Base-by-base conservation (phyloP, 345 rosid genomes). In the Citrus australasica region DNA sequence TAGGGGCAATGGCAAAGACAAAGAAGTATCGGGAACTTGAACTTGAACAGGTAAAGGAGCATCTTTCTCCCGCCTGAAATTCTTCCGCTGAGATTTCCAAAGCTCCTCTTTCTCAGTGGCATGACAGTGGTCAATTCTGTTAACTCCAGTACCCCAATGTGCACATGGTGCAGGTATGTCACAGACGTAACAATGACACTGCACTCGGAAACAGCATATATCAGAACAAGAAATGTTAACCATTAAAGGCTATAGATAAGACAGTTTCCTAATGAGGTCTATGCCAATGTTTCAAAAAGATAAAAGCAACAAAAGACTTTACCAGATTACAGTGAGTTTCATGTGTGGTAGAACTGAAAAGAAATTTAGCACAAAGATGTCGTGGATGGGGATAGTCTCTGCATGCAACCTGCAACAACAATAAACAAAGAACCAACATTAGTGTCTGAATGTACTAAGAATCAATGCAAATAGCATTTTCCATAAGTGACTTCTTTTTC, bases 111-210 rank as follows among this genome's bases (percentile, higher is more conserved):
- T 87, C 74, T 95, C 89, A 32, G 90, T 92, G 74, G 99, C 99
- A 84, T 93, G 92, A 77, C 99, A 95, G 82, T 95, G 99, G 79
- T 89, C 89, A 42, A 51, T 19, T 62, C 6, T 76, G 30, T 78
- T 83, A 66, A 38, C 28, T 48, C 94, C 91, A 6, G 78, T 58
- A 63, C 84, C 89, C 98, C 98, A 95, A 69, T 75, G 79, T 1
- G 55, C 30, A 84, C 98, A 95, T 55, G 97, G 98, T 19, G 94
- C 98, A 70, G 62, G 86, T n/a, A 85, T 81, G 83, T 95, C 98
- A 10, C 98, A 95, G 46, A 95, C 98, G 73, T 90, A 95, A 76
- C 97, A 93, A 77, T 95, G 94, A 79, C 98, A 95, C 97, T 95
- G 90, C 81, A 84, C 76, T 79, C 55, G 81, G 51, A 58, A 67